Base-by-base conservation (phyloP, 805 yeast species). In the Starmera pachycereana region DNA sequence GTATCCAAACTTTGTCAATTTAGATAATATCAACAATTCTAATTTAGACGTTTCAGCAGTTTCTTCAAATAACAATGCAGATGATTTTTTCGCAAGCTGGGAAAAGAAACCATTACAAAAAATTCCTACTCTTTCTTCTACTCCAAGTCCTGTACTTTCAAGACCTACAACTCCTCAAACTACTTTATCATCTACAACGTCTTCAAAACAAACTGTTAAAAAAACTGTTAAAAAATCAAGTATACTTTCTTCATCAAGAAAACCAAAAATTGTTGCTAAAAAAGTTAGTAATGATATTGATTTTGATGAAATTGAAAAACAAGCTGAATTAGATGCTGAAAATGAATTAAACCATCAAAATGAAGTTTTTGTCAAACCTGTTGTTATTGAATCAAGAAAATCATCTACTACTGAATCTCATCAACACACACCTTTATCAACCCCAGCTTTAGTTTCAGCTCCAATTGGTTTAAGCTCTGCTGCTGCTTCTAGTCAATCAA, bases 81-180 rank as follows among this genome's bases (percentile, higher is more conserved):
- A 88, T 60, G 96, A 87, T 61, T 92, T 92, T 60, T 92, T 92
- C 63, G 74, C 92, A 40, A 81, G 78, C 56, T 89, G 96, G 92
- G 86, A 85, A 42, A 86, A 50, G 43, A 51, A 86, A 54, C 87
- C 95, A n/a, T 62, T 67, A 35, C 61, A 71, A 22, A 61, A 72
- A 42, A 57, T 48, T 40, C 60, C 49, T 35, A 63, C 52, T 35
- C 60, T 58, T 27, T 33, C 49, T 12, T 36, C 40, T 3, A 22
- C 27, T 8, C 27, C 27, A 22, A 22, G 27, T 22, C 27, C 27
- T 22, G 9, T 22, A 8, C 7, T 22, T 22, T 22, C 27, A 22
- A 63, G 67, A 48, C 52, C 61, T 28, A 10, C 47, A 28, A 52
- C 51, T 19, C 60, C 54, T 37, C 31, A 42, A 32, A 39, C 48